These are phyloP conservation scores for Tricholoma furcatifolium DNA, from an alignment of 768 basidiomycete genomes.

Conservation along the genomic window DNA sequence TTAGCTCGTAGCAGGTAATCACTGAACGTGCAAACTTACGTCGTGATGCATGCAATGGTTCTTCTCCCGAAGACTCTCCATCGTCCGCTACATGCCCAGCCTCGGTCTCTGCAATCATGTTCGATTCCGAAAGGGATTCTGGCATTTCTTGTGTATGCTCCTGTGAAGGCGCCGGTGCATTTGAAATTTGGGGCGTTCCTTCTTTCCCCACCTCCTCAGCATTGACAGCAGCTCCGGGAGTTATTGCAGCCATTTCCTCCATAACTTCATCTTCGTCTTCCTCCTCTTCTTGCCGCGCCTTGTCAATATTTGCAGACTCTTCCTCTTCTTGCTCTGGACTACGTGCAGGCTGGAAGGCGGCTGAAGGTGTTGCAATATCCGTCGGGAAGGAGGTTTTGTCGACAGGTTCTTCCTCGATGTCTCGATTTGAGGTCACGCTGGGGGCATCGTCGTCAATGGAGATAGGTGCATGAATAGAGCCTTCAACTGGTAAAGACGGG, in stretches of 20 bases:
- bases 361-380: background rate
- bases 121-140: background rate
- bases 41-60: constrained; percentile 31
- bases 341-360: background rate
- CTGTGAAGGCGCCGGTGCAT: constrained; percentile 3
- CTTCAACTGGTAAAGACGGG: background rate
- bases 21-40: constrained; percentile 24
- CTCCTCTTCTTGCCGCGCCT: constrained; percentile 21
- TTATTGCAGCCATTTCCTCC: constrained; percentile 9
- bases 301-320: constrained; percentile 8
- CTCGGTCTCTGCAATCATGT: constrained; percentile 11
- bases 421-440: background rate
- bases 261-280: constrained; percentile 15
- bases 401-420: background rate
- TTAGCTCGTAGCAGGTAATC: background rate
- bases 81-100: constrained; percentile 18
- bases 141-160: background rate
- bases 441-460: background rate
- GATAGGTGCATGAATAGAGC: background rate
- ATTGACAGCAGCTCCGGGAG: constrained; percentile 12
- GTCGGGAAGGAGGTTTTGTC: background rate
- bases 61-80: constrained; percentile 29
- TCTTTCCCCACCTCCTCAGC: background rate
- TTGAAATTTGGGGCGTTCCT: background rate
- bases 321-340: constrained; percentile 12